Conservation (phyloP, 2,329 filamentous ascomycete genomes). For the Phyllosticta citrichinensis region DNA sequence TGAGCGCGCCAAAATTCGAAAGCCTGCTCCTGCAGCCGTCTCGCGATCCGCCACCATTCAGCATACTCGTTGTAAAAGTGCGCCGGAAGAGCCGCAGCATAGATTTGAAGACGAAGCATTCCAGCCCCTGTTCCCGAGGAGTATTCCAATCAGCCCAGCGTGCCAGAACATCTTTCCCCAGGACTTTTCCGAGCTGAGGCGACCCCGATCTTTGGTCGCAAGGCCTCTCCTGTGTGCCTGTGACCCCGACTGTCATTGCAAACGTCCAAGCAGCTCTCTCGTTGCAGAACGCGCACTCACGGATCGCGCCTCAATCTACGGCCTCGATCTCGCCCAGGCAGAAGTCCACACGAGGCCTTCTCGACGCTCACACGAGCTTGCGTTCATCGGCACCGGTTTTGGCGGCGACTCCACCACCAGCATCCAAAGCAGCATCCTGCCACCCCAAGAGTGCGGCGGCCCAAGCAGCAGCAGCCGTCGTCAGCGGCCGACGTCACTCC, state of each 20-base stretch:
- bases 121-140: neutral
- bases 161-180: neutral
- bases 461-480: slow-evolving; percentile 1
- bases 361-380: slow-evolving; percentile 1
- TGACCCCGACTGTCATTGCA: slow-evolving; percentile 1
- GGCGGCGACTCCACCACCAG: neutral
- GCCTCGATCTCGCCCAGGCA: slow-evolving; percentile 6
- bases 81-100: neutral
- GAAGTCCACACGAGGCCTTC: neutral
- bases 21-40: neutral
- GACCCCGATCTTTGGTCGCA: neutral
- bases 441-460: neutral
- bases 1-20: neutral
- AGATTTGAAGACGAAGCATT: neutral
- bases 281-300: neutral
- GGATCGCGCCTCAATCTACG: slow-evolving; percentile 2
- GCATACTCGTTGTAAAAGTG: neutral
- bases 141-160: neutral
- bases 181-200: neutral
- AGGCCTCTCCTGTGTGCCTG: neutral
- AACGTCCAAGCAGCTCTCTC: slow-evolving; percentile 5
- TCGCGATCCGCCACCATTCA: neutral
- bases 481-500: neutral
- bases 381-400: neutral
- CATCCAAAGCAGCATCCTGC: neutral